phyloP scores from a whole-genome alignment of 495 filamentous ascomycete species.

The Parachaetomium inaequale region DNA sequence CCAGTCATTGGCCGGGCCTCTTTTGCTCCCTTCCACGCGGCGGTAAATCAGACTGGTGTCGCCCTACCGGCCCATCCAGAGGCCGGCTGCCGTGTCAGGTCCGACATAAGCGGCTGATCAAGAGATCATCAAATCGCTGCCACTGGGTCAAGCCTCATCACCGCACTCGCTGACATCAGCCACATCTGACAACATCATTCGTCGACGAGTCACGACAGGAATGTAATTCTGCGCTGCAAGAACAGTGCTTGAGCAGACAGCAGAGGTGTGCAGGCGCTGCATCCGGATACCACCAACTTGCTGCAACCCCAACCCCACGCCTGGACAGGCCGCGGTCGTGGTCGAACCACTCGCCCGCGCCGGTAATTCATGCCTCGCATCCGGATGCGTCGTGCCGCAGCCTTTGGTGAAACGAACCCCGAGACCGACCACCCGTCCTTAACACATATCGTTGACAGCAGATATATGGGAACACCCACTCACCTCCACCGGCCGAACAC shows the following conservation, averaged over 20 bases:
- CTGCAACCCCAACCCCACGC: neutral
- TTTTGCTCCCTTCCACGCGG: conserved; percentile 4
- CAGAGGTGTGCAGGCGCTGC: neutral
- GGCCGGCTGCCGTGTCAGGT: conserved; percentile 16
- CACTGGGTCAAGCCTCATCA: neutral
- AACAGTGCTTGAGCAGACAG: neutral
- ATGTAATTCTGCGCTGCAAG: neutral
- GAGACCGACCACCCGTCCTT: neutral
- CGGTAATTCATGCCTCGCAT: neutral
- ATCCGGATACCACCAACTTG: neutral
- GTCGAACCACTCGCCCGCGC: neutral
- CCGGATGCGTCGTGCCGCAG: neutral
- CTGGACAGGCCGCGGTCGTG: no score
- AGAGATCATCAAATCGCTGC: conserved; percentile 6
- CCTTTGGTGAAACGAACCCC: conserved; percentile 1
- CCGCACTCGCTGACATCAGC: neutral
- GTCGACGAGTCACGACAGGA: neutral
- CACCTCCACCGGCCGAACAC: no score
- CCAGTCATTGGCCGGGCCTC: conserved; percentile 11
- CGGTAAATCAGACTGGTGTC: conserved; percentile 13
- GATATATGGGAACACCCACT: neutral
- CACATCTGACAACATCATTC: neutral
- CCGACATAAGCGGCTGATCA: conserved; percentile 4
- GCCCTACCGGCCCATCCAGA: neutral
- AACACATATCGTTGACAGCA: neutral